Evolutionary conservation across 2,329 filamentous ascomycete species (phyloP).

Genomic region (Zasmidium angulare): DNA sequence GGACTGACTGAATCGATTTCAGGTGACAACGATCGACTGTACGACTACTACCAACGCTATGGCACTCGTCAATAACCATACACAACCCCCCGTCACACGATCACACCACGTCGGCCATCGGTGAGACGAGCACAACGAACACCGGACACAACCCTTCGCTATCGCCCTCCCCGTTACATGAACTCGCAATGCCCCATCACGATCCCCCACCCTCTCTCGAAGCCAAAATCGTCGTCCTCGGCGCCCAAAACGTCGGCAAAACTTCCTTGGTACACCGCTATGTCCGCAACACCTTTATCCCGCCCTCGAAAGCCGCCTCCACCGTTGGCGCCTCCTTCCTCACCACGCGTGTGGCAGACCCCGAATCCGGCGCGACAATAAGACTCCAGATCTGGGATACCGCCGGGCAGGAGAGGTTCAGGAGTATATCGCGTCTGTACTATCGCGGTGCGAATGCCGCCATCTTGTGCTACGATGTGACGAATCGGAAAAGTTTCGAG

Average conservation of each 20-base stretch:
- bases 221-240: constrained; percentile 79
- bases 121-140: too few relatives aligned
- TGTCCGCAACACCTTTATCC: constrained; percentile 70
- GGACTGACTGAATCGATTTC: too few relatives aligned
- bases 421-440: constrained; percentile 91
- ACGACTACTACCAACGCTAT: neutral
- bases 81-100: neutral
- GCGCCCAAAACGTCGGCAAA: constrained; percentile 77
- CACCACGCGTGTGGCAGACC: constrained; percentile 69
- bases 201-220: constrained; percentile 59
- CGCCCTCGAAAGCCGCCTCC: constrained; percentile 47
- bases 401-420: constrained; percentile 91
- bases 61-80: neutral
- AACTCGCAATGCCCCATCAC: constrained; percentile 12
- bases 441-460: constrained; percentile 94
- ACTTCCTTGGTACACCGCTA: constrained; percentile 76
- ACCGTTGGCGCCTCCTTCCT: constrained; percentile 57
- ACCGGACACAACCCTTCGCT: neutral
- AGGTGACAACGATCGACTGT: too few relatives aligned
- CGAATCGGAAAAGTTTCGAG: constrained; percentile 77
- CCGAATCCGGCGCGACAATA: constrained; percentile 80
- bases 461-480: constrained; percentile 93
- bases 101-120: neutral
- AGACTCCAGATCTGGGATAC: constrained; percentile 97
- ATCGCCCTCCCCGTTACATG: neutral